A percentile compares a stretch with the other conserved stretches of the same genome.
These are phyloP conservation scores for Melanomma pulvis-pyrius DNA, from an alignment of 495 filamentous ascomycete species.

Conservation along the genomic window DNA sequence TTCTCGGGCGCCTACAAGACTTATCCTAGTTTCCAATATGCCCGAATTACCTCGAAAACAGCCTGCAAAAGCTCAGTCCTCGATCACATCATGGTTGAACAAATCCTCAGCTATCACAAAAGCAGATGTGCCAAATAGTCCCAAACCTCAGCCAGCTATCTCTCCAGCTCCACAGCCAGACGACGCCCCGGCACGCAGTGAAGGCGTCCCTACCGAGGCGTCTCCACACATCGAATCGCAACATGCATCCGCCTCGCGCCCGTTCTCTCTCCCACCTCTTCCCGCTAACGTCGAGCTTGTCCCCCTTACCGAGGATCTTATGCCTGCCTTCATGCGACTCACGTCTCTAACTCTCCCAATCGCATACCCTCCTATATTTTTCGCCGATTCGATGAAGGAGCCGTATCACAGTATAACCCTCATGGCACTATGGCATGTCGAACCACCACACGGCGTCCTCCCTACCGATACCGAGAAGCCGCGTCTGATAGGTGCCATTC, in stretches of 20 bases:
- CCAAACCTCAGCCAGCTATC: neutral
- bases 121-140: constrained; percentile 7
- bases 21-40: neutral
- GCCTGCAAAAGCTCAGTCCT: constrained; percentile 38
- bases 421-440: constrained; percentile 67
- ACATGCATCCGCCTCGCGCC: constrained; percentile 12
- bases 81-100: constrained; percentile 45
- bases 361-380: constrained; percentile 85
- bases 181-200: constrained; percentile 4
- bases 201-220: neutral
- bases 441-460: constrained; percentile 45
- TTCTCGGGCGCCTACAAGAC: neutral
- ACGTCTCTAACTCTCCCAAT: constrained; percentile 85
- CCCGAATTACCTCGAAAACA: neutral
- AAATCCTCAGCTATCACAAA: constrained; percentile 39
- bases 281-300: constrained; percentile 44
- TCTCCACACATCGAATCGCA: constrained; percentile 16
- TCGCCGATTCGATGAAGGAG: constrained; percentile 71
- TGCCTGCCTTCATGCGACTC: constrained; percentile 77
- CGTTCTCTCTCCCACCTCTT: constrained; percentile 33
- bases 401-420: constrained; percentile 71
- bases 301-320: constrained; percentile 47
- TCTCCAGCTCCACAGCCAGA: constrained; percentile 21
- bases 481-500: constrained; percentile 60
- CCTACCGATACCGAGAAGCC: constrained; percentile 26